Base-by-base conservation (phyloP, 495 filamentous ascomycete species). In the Penicillium pancosmium region DNA sequence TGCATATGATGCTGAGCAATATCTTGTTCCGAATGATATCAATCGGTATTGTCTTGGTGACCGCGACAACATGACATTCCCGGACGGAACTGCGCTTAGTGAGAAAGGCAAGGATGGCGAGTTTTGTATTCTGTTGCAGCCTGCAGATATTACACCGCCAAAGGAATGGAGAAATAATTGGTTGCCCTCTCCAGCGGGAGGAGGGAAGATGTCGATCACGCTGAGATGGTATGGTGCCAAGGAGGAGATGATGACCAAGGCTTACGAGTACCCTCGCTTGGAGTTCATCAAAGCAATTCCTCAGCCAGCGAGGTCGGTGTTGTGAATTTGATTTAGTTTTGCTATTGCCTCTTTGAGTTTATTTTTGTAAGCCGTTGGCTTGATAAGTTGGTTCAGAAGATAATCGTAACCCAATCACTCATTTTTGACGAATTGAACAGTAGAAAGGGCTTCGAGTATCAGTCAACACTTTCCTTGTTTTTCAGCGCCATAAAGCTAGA, bases 231-330 rank as follows among this genome's bases (percentile, higher is more conserved):
- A 44, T 44, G 41, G 41, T 44, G 41, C 41, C 9, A 44, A 44
- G 41, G n/a, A 44, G 41, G 41, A 44, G 16, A 44, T 44, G 41
- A 44, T 44, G 41, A 44, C 41, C n/a, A 44, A 44, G 41, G 41
- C 41, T 8, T 44, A 44, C 41, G 41, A 44, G 16, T 44, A 44
- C n/a, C 41, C 41, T 44, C 41, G 41, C 9, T 44, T 44, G 41
- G 16, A 44, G 41, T 44, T 44, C n/a, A 44, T 44, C n/a, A 44
- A 44, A 19, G 16, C 16, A 3, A 44, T 44, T 19, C 16, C 15
- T 16, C 7, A 6, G 41, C 16, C 41, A 16, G 19, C 15, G 41
- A 44, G 19, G n/a, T 44, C 41, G 16, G 18, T 44, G 16, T n/a
- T 44, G 16, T 44, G 11, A 38, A 5, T 9, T 38, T n/a, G 36